Percentiles rank a stretch among this genome's conserved stretches.
These are phyloP conservation scores for Simplicillium aogashimaense DNA, from an alignment of 2,329 filamentous ascomycete species.

Conservation along the genomic window DNA sequence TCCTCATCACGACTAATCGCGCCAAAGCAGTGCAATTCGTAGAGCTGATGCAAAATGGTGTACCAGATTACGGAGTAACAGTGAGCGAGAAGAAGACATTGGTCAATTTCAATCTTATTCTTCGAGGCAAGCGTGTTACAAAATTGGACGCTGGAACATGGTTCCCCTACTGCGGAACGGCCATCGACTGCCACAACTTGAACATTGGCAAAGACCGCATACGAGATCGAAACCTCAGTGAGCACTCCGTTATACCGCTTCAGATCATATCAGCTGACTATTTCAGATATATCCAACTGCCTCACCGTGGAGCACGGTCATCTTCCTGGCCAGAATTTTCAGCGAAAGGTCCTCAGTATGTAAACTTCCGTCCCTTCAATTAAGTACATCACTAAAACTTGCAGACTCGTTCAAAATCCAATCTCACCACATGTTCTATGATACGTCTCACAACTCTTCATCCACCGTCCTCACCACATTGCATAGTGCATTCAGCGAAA, in stretches of 20 bases:
- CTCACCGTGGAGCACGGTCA: slow-evolving; percentile 71
- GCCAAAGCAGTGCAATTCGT: slow-evolving; percentile 64
- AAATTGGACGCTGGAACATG: slow-evolving; percentile 25
- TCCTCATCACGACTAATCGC: slow-evolving; percentile 68
- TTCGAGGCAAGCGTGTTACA: slow-evolving; percentile 43
- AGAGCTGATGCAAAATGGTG: slow-evolving; percentile 66
- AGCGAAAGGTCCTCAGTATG: slow-evolving; percentile 66
- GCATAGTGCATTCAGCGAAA: slow-evolving; percentile 63
- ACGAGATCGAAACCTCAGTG: slow-evolving; percentile 39
- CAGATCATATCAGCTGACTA: neutral
- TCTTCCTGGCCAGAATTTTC: slow-evolving; percentile 66
- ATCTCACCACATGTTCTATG: slow-evolving; percentile 74
- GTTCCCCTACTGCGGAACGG: slow-evolving; percentile 87
- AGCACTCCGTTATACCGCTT: slow-evolving; percentile 12
- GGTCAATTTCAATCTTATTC: slow-evolving; percentile 64
- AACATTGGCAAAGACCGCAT: slow-evolving; percentile 63
- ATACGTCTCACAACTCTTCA: slow-evolving; percentile 66
- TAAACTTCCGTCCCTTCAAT: slow-evolving; percentile 1
- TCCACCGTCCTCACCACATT: slow-evolving; percentile 64
- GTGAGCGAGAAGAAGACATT: slow-evolving; percentile 74
- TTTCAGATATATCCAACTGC: slow-evolving; percentile 47
- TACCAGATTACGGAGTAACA: slow-evolving; percentile 69
- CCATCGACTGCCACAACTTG: slow-evolving; percentile 66
- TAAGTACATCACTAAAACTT: neutral
- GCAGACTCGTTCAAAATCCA: slow-evolving; percentile 69